Evolutionary conservation across 202 grass and related monocot genomes (phyloP).

Genomic region (Zizania palustris): DNA sequence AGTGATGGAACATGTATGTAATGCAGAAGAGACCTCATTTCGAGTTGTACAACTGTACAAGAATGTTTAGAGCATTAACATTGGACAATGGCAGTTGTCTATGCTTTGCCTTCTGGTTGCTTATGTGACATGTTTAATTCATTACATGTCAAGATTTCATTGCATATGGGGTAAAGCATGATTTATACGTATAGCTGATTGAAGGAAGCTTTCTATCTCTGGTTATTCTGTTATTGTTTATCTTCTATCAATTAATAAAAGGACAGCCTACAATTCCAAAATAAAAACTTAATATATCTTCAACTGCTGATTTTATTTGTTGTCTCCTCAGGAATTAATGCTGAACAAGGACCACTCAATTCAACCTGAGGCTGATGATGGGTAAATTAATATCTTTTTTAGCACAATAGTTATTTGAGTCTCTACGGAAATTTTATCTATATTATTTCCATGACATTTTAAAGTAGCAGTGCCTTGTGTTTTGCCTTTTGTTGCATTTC

Average conservation of each 20-base stretch:
- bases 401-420: slow-evolving; percentile 2
- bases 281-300: slow-evolving; percentile 13
- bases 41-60: background rate
- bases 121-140: background rate
- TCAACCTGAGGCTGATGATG: slow-evolving; percentile 60
- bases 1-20: background rate
- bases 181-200: slow-evolving; percentile 3
- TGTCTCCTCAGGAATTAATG: slow-evolving; percentile 72
- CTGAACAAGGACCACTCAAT: slow-evolving; percentile 69
- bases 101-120: background rate
- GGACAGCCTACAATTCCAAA: slow-evolving; percentile 11
- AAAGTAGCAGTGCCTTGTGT: slow-evolving; percentile 20
- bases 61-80: background rate
- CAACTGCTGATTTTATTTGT: slow-evolving; percentile 38
- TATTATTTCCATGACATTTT: slow-evolving; percentile 32
- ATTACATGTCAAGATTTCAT: slow-evolving; percentile 24
- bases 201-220: slow-evolving; percentile 5
- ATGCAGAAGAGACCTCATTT: background rate
- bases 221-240: slow-evolving; percentile 18
- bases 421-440: slow-evolving; percentile 19
- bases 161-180: background rate
- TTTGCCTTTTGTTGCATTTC: slow-evolving; percentile 31
- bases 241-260: slow-evolving; percentile 34
- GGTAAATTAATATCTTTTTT: slow-evolving; percentile 53
- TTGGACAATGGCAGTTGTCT: slow-evolving; percentile 13